A percentile compares a stretch with the other conserved stretches of the same genome.
These are phyloP conservation scores for Lolium multiflorum DNA, from an alignment of 176 grass and related monocot species.

Conservation along the genomic window DNA sequence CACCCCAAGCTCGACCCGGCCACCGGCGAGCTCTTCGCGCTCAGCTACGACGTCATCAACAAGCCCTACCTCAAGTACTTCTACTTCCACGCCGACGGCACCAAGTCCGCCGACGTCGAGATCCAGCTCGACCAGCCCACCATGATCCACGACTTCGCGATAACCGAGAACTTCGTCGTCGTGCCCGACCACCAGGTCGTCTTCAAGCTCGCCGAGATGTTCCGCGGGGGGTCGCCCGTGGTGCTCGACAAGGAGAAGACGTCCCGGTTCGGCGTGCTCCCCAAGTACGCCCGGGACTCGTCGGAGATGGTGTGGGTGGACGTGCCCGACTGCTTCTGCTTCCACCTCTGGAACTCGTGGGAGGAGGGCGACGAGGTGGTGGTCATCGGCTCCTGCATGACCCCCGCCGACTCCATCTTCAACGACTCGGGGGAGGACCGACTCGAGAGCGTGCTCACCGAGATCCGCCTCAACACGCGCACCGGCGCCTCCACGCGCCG, in stretches of 20 bases:
- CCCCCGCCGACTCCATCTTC: constrained; percentile 91
- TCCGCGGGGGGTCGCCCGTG: constrained; percentile 79
- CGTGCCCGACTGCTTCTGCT: constrained; percentile 96
- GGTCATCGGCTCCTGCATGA: constrained; percentile 89
- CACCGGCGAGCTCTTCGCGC: constrained; percentile 74
- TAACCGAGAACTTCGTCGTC: constrained; percentile 80
- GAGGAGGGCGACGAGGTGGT: constrained; percentile 82
- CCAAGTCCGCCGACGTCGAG: constrained; percentile 72
- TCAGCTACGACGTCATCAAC: constrained; percentile 88
- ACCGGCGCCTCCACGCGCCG: constrained; percentile 73
- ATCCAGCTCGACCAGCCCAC: constrained; percentile 81
- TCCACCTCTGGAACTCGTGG: constrained; percentile 99
- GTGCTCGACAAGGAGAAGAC: constrained; percentile 77
- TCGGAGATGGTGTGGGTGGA: constrained; percentile 84
- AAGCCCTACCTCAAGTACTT: constrained; percentile 82
- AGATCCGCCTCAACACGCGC: constrained; percentile 77
- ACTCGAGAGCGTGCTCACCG: constrained; percentile 80
- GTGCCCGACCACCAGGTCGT: constrained; percentile 93
- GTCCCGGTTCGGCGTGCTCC: constrained; percentile 75
- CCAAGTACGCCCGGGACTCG: constrained; percentile 66
- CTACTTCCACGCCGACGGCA: constrained; percentile 61
- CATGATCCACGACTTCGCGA: constrained; percentile 97
- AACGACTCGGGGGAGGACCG: constrained; percentile 60
- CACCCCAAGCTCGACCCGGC: constrained; percentile 81
- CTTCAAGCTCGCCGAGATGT: constrained; percentile 86